Percentiles rank a stretch among this genome's conserved stretches.
These are phyloP conservation scores for Phaeosphaeriaceae sp. DNA, from an alignment of 2,329 filamentous ascomycete genomes.

Conservation along the genomic window DNA sequence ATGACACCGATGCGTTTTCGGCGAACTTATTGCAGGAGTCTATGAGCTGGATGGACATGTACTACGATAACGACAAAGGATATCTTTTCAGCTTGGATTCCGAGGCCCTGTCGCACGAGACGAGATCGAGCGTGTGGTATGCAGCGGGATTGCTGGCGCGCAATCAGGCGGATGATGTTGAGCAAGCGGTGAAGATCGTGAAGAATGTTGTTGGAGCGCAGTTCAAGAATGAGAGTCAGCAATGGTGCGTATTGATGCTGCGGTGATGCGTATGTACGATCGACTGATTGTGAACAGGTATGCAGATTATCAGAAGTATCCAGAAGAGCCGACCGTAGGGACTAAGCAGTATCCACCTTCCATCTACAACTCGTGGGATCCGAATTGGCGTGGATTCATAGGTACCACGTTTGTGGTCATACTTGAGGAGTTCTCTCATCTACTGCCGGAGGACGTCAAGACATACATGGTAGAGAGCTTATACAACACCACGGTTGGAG, in stretches of 20 bases:
- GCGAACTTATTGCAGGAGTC: constrained; percentile 49
- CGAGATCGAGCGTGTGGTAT: constrained; percentile 66
- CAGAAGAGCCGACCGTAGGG: constrained; percentile 66
- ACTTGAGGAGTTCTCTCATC: constrained; percentile 63
- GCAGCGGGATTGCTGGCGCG: constrained; percentile 64
- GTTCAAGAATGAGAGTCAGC: constrained; percentile 58
- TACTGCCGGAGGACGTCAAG: constrained; percentile 52
- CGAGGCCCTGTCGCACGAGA: constrained; percentile 62
- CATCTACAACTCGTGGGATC: constrained; percentile 67
- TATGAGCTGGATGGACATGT: constrained; percentile 63
- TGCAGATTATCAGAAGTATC: constrained; percentile 62
- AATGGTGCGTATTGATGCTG: constrained; percentile 56
- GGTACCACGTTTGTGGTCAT: constrained; percentile 65
- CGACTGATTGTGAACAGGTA: constrained; percentile 35
- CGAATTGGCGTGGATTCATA: constrained; percentile 70
- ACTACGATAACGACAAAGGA: constrained; percentile 60
- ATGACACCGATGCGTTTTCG: constrained; percentile 24
- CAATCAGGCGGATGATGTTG: constrained; percentile 58
- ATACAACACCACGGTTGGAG: constrained; percentile 63
- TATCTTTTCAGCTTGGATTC: constrained; percentile 62
- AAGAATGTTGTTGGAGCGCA: constrained; percentile 61
- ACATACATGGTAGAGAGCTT: constrained; percentile 61
- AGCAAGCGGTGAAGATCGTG: constrained; percentile 62
- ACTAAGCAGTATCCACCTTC: constrained; percentile 56
- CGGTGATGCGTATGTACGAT: not conserved